phyloP scores from a whole-genome alignment of 2,329 filamentous ascomycete genomes.

The Phialophora macrospora region DNA sequence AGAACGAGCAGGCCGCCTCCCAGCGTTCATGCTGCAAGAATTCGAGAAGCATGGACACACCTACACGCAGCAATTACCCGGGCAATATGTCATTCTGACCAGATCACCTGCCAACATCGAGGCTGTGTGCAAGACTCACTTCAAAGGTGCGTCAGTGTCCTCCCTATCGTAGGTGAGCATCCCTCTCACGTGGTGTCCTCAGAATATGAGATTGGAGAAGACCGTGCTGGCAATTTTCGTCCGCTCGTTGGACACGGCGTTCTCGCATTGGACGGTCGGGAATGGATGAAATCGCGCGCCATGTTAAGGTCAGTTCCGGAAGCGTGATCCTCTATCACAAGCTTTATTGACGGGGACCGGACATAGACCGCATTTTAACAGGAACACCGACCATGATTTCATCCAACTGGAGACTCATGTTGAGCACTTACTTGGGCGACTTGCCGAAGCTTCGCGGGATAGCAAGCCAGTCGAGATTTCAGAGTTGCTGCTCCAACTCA shows the following conservation, averaged over 20 bases:
- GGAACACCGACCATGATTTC: conserved; percentile 22
- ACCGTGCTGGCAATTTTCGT: conserved; percentile 15
- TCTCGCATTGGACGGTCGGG: conserved; percentile 19
- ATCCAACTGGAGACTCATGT: conserved; percentile 43
- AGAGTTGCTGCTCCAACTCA: conserved; percentile 67
- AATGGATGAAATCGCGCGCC: conserved; percentile 20
- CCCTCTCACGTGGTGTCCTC: neutral
- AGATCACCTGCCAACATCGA: conserved; percentile 21
- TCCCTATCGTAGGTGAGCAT: no score
- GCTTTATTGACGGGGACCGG: neutral
- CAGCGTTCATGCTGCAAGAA: conserved; percentile 25
- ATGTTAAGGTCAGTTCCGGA: conserved; percentile 20
- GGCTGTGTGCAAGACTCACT: conserved; percentile 20
- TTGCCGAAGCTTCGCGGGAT: conserved; percentile 57
- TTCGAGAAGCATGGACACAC: conserved; percentile 27
- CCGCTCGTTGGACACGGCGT: conserved; percentile 21
- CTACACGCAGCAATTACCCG: conserved; percentile 19
- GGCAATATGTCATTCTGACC: conserved; percentile 21
- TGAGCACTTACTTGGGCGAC: conserved; percentile 54
- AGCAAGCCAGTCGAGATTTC: conserved; percentile 63
- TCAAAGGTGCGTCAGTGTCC: conserved; percentile 15
- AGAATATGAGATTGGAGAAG: conserved; percentile 23
- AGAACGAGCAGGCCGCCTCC: conserved; percentile 24
- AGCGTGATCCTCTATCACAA: neutral
- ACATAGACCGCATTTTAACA: conserved; percentile 21